Percentiles rank a stretch among this genome's conserved stretches.
Evolutionary conservation across 148 eudicot genomes (phyloP).

Genomic region (Chenopodium formosanum): DNA sequence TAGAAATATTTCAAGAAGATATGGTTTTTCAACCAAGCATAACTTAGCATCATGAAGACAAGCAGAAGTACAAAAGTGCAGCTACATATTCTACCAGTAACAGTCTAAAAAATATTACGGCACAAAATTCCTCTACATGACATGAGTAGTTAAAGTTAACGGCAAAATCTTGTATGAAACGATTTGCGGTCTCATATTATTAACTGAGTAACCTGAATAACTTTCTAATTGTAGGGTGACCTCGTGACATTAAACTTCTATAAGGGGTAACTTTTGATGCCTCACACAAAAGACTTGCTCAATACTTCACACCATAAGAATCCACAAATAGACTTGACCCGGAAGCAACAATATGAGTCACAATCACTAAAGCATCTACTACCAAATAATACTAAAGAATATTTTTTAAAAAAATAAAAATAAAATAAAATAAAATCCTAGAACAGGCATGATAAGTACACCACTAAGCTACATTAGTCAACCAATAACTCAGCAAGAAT

Average conservation of each 20-base stretch:
- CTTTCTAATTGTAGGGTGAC: neutral
- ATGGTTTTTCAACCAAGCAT: neutral
- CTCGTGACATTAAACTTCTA: neutral
- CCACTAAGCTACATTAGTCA: neutral
- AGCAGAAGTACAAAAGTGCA: neutral
- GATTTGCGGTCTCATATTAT: neutral
- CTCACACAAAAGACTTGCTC: neutral
- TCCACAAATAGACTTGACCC: neutral
- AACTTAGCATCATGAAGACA: neutral
- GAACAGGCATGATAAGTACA: slow-evolving; percentile 7
- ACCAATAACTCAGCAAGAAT: neutral
- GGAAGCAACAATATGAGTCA: neutral
- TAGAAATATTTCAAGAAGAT: neutral
- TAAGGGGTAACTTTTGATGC: neutral
- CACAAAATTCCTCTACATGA: neutral
- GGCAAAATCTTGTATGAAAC: neutral
- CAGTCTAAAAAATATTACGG: neutral
- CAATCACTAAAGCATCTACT: neutral
- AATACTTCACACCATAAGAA: neutral
- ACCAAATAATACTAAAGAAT: neutral
- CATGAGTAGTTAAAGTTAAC: neutral
- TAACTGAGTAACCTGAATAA: neutral
- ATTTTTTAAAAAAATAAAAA: too few species aligned
- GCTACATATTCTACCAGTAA: neutral
- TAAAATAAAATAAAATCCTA: too few species aligned